phyloP scores from a whole-genome alignment of 768 basidiomycete genomes.

The Pisolithus marmoratus region DNA sequence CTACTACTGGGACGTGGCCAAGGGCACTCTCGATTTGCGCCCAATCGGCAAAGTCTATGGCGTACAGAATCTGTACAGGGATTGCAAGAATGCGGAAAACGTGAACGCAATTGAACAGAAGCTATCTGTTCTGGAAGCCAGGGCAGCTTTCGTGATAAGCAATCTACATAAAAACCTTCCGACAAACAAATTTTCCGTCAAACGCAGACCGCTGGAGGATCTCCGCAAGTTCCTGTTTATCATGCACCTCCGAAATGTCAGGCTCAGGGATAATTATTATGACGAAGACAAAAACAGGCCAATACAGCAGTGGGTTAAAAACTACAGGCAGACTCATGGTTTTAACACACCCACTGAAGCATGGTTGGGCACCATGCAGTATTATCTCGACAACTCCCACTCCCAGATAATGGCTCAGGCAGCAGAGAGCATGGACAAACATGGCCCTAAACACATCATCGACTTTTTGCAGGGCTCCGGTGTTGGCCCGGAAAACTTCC shows the following conservation, averaged over 20 bases:
- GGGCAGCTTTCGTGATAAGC: slow-evolving; percentile 19
- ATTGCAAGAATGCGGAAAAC: slow-evolving; percentile 14
- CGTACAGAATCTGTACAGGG: slow-evolving; percentile 21
- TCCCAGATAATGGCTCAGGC: slow-evolving; percentile 6
- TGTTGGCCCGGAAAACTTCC: slow-evolving; percentile 8
- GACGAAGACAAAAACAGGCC: slow-evolving; percentile 20
- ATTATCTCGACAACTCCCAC: slow-evolving; percentile 29
- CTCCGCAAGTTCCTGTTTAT: slow-evolving; percentile 34
- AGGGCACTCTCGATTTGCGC: slow-evolving; percentile 5
- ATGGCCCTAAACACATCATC: not conserved
- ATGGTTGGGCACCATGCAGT: slow-evolving; percentile 28
- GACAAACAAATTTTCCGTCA: slow-evolving; percentile 10
- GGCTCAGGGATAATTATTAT: slow-evolving; percentile 20
- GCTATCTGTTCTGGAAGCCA: slow-evolving; percentile 23
- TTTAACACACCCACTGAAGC: slow-evolving; percentile 18
- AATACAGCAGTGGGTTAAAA: slow-evolving; percentile 18
- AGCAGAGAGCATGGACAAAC: not conserved
- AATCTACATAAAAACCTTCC: slow-evolving; percentile 7
- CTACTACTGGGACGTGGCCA: slow-evolving; percentile 6
- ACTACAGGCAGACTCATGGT: slow-evolving; percentile 14
- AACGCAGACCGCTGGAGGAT: slow-evolving; percentile 22
- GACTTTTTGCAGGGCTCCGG: not conserved
- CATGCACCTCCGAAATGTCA: slow-evolving; percentile 28
- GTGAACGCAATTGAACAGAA: slow-evolving; percentile 26
- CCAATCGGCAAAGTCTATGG: slow-evolving; percentile 9